These are phyloP conservation scores for Coniochaeta pulveracea DNA, from an alignment of 2,329 filamentous ascomycete species.

Conservation along the genomic window DNA sequence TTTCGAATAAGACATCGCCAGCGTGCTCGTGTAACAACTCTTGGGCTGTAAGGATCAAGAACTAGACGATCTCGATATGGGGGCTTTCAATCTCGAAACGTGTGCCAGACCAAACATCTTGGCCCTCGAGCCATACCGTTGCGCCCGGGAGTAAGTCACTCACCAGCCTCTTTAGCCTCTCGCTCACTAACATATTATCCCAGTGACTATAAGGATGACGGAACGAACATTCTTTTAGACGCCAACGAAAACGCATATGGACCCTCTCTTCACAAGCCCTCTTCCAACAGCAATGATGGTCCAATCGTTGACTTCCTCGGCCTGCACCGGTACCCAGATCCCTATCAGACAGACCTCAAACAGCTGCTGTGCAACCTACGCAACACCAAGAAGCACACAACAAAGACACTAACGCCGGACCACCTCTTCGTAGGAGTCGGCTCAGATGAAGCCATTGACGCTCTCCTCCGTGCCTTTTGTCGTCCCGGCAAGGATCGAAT, in stretches of 20 bases:
- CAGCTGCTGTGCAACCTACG: slow-evolving; percentile 76
- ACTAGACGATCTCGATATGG: no score
- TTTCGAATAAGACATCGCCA: no score
- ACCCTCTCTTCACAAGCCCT: slow-evolving; percentile 46
- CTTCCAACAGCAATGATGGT: slow-evolving; percentile 21
- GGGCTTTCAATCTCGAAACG: slow-evolving; percentile 60
- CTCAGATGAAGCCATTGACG: slow-evolving; percentile 94
- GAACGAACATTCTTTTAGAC: slow-evolving; percentile 89
- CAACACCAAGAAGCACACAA: slow-evolving; percentile 73
- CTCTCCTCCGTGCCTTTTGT: slow-evolving; percentile 87
- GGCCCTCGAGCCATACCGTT: slow-evolving; percentile 66
- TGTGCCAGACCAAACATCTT: slow-evolving; percentile 71
- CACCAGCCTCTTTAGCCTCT: neutral
- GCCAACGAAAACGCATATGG: slow-evolving; percentile 97
- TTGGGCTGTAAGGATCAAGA: no score
- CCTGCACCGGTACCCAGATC: slow-evolving; percentile 91
- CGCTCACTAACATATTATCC: slow-evolving; percentile 5
- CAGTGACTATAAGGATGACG: slow-evolving; percentile 98
- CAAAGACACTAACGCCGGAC: slow-evolving; percentile 60
- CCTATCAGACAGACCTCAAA: slow-evolving; percentile 83
- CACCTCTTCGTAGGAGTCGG: slow-evolving; percentile 93
- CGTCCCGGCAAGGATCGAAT: slow-evolving; percentile 78
- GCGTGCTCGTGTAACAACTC: no score
- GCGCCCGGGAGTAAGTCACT: slow-evolving; percentile 61
- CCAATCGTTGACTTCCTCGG: slow-evolving; percentile 65